A percentile compares a stretch with the other conserved stretches of the same genome.
Conservation (phyloP, 768 basidiomycete species). For the Exsudoporus frostii region DNA sequence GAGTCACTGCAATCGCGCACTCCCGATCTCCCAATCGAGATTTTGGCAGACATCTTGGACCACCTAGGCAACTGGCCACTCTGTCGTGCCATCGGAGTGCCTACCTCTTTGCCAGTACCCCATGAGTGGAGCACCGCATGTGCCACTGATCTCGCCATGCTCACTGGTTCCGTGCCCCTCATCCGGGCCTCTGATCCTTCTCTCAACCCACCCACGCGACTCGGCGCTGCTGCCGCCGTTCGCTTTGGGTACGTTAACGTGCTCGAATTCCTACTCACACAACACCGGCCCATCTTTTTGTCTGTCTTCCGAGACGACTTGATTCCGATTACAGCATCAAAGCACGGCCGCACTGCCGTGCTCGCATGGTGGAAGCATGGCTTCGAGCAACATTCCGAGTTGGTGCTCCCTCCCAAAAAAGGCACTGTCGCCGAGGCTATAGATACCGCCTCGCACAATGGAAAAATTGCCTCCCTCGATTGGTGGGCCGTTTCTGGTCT, state of each 20-base stretch:
- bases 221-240: constrained; percentile 63
- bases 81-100: constrained; percentile 69
- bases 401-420: constrained; percentile 53
- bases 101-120: constrained; percentile 64
- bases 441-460: constrained; percentile 75
- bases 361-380: constrained; percentile 82
- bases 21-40: constrained; percentile 71
- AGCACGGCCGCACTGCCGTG: constrained; percentile 66
- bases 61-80: constrained; percentile 85
- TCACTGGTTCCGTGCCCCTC: constrained; percentile 56
- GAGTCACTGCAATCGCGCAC: constrained; percentile 34
- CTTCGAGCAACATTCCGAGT: constrained; percentile 56
- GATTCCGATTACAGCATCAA: constrained; percentile 75
- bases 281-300: constrained; percentile 62
- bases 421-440: constrained; percentile 65
- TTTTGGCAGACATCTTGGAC: constrained; percentile 74
- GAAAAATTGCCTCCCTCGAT: constrained; percentile 69
- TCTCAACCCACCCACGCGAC: constrained; percentile 58
- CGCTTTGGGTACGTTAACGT: constrained; percentile 75
- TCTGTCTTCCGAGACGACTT: constrained; percentile 62
- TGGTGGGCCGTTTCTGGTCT: constrained; percentile 77
- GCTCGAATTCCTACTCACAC: constrained; percentile 68
- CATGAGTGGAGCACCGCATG: constrained; percentile 71
- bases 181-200: constrained; percentile 60
- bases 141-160: constrained; percentile 66